A percentile compares a stretch with the other conserved stretches of the same genome.
These are phyloP conservation scores for Nicotiana paniculata DNA, from an alignment of 257 asterid species.

Conservation along the genomic window DNA sequence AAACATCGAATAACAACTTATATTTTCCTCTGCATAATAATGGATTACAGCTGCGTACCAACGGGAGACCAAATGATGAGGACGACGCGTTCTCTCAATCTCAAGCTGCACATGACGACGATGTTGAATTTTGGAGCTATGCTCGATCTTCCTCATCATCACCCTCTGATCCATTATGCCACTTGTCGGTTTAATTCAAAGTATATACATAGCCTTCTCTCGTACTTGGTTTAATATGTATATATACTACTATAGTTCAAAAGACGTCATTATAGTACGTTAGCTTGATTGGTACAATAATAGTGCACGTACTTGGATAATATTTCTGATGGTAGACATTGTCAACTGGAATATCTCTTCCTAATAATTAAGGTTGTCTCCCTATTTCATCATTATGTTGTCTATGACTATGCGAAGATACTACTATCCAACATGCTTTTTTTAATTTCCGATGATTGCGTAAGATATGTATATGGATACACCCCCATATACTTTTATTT, in stretches of 20 bases:
- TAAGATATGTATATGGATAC: neutral
- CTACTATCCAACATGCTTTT: neutral
- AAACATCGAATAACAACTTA: conserved; percentile 18
- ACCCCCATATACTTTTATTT: neutral
- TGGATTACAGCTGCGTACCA: conserved; percentile 22
- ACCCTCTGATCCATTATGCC: conserved; percentile 67
- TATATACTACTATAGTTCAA: neutral
- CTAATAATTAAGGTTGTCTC: conserved; percentile 8
- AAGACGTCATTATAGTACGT: neutral
- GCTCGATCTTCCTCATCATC: conserved; percentile 44
- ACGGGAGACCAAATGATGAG: conserved; percentile 18
- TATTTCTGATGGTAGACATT: neutral
- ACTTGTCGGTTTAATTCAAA: conserved; percentile 46
- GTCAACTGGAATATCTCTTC: conserved; percentile 13
- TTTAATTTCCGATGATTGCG: neutral
- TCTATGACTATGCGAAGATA: neutral
- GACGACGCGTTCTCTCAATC: conserved; percentile 2
- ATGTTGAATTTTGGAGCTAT: conserved; percentile 60
- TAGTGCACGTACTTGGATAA: neutral
- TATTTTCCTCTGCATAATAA: conserved; percentile 39
- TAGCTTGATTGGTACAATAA: neutral
- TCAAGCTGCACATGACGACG: conserved; percentile 29
- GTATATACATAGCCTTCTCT: no score
- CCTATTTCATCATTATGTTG: conserved; percentile 6
- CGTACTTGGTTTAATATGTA: neutral